Evolutionary conservation across 192 early-diverging fungal genomes (phyloP), one percentile per base, ranked within the genome.

Genomic region (Linnemannia elongata): DNA sequence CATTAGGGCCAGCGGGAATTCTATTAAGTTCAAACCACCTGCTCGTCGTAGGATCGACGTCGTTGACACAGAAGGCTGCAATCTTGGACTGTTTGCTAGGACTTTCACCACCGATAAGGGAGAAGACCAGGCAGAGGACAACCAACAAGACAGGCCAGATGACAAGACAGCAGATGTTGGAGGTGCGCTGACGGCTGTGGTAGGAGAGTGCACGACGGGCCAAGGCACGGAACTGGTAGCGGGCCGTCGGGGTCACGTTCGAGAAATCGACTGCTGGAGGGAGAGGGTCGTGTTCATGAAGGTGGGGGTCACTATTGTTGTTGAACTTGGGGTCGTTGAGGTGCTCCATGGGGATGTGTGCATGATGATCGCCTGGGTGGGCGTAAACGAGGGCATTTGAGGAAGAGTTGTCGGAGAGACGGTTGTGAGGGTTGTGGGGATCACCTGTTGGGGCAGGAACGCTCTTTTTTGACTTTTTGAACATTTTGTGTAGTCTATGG

Each of bases 181-280:
- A 69, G 44, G 69, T 36, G 15, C 79, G 68, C 30, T 86, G 79
- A 30, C 84, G 84, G 13, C 78, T 69, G 74, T 86, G 84, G 36
- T 81, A 86, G 9, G 84, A 81, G 18, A 86, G 55, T 1, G 84
- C 75, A 22, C 84, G 79, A 36, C 84, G 84, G 6, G 78, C 68
- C 4, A 86, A 54, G 41, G 72, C 84, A 0, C 84, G 78, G 47
- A 86, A 81, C 39, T 86, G 84, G 71, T 81, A 86, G 0, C 71
- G 78, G 22, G 79, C 70, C 27, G 74, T 63, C 3, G 84, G 84
- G 0, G 22, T n/a, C 13, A 81, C 55, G 6, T 60, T 57, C 17
- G 74, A 41, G 52, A 70, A 86, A 69, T 86, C 84, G 15, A 86
- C 75, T 24, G 84, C 55, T 39, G 78, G 79, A 60, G 84, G 84